Percentiles rank a stretch among this genome's conserved stretches.
phyloP scores from a whole-genome alignment of 2,329 filamentous ascomycete species.

The Trichoderma oligosporum region DNA sequence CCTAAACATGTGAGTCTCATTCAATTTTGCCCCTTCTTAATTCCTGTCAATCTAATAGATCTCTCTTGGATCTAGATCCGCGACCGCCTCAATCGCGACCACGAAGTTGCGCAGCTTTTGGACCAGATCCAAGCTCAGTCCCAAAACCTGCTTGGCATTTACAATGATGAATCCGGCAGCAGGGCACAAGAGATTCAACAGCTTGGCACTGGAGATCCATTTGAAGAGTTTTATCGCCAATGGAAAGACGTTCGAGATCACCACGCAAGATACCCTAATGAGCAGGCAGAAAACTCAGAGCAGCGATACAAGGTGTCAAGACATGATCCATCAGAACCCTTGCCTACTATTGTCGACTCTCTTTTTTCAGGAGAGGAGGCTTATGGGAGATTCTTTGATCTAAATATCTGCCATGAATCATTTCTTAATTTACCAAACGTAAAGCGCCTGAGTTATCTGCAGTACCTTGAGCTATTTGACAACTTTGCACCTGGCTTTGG shows the following conservation, averaged over 20 bases:
- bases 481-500: constrained; percentile 71
- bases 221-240: constrained; percentile 88
- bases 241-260: constrained; percentile 78
- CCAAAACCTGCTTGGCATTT: constrained; percentile 72
- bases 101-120: constrained; percentile 84
- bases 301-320: constrained; percentile 75
- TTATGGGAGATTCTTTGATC: constrained; percentile 87
- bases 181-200: constrained; percentile 77
- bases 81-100: constrained; percentile 83
- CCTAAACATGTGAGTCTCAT: constrained; percentile 69
- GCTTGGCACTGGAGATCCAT: constrained; percentile 78
- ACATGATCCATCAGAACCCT: constrained; percentile 59
- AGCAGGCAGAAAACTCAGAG: constrained; percentile 93
- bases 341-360: constrained; percentile 70
- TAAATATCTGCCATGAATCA: constrained; percentile 77
- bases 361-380: constrained; percentile 96
- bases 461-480: constrained; percentile 91
- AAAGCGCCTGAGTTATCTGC: constrained; percentile 81
- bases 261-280: constrained; percentile 86
- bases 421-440: constrained; percentile 86
- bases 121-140: constrained; percentile 86
- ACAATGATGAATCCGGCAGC: constrained; percentile 70
- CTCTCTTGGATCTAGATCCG: constrained; percentile 59
- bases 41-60: background rate
- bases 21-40: constrained; percentile 12